Evolutionary conservation across 2,329 filamentous ascomycete genomes (phyloP).

Genomic region (Paecilomyces sp.): DNA sequence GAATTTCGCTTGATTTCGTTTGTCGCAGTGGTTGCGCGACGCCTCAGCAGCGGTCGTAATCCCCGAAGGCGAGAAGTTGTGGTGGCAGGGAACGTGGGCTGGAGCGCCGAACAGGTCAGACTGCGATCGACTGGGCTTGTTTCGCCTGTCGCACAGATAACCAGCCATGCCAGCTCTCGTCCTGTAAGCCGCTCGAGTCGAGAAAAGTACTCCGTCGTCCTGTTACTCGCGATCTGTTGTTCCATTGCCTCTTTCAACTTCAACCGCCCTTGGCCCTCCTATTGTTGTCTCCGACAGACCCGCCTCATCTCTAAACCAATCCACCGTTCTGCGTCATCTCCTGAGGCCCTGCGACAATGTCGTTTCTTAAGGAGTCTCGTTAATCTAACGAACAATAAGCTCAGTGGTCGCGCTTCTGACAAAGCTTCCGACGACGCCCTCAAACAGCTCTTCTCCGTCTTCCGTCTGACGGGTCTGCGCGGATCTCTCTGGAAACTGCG

Average conservation of each 20-base stretch:
- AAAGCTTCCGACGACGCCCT: neutral
- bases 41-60: neutral
- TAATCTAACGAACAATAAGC: neutral
- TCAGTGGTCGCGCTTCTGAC: neutral
- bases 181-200: neutral
- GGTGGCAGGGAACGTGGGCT: neutral
- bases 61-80: neutral
- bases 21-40: neutral
- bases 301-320: neutral
- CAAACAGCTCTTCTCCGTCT: neutral
- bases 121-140: neutral
- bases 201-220: neutral
- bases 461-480: neutral
- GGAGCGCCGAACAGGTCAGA: neutral
- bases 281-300: neutral
- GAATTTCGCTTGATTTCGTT: too few species aligned
- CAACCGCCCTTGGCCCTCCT: neutral
- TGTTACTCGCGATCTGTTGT: neutral
- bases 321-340: neutral
- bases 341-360: neutral
- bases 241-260: neutral
- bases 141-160: neutral
- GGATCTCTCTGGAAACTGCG: neutral
- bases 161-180: neutral
- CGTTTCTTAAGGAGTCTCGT: neutral